A percentile compares a stretch with the other conserved stretches of the same genome.
phyloP scores from a whole-genome alignment of 805 yeast species.

The Ogataea henricii region DNA sequence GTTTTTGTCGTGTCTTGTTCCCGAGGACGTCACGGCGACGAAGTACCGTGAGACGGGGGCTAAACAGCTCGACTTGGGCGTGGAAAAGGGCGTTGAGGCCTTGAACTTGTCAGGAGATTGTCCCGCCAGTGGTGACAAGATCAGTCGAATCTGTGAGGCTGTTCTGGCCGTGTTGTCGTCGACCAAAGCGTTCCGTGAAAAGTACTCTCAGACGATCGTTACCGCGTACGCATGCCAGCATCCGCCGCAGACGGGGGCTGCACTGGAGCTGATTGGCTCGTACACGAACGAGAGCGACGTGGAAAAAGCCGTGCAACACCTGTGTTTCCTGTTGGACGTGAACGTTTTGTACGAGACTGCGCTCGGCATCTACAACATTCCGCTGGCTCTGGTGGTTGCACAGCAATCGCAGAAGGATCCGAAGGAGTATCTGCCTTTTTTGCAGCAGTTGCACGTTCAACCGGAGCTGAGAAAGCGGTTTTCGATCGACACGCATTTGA shows the following conservation, averaged over 20 bases:
- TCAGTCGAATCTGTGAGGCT: conserved; percentile 76
- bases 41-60: conserved; percentile 74
- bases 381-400: conserved; percentile 79
- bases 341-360: conserved; percentile 79
- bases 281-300: conserved; percentile 47
- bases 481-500: conserved; percentile 76
- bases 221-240: conserved; percentile 91
- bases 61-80: neutral
- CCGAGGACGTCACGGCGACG: conserved; percentile 80
- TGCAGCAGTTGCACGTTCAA: conserved; percentile 75
- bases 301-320: conserved; percentile 72
- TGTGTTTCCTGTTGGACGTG: conserved; percentile 90
- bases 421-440: conserved; percentile 90
- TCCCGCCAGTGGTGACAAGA: conserved; percentile 41
- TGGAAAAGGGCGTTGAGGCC: neutral
- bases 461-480: conserved; percentile 67
- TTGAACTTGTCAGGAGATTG: neutral
- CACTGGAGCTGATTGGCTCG: conserved; percentile 62
- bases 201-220: conserved; percentile 73
- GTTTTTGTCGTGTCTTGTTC: conserved; percentile 81
- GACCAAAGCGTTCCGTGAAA: conserved; percentile 50
- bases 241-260: conserved; percentile 82
- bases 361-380: conserved; percentile 78
- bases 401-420: conserved; percentile 98
- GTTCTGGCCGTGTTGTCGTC: conserved; percentile 57